Evolutionary conservation across 164 flowering plant species (phyloP).

Genomic region (Cinnamomum micranthum): DNA sequence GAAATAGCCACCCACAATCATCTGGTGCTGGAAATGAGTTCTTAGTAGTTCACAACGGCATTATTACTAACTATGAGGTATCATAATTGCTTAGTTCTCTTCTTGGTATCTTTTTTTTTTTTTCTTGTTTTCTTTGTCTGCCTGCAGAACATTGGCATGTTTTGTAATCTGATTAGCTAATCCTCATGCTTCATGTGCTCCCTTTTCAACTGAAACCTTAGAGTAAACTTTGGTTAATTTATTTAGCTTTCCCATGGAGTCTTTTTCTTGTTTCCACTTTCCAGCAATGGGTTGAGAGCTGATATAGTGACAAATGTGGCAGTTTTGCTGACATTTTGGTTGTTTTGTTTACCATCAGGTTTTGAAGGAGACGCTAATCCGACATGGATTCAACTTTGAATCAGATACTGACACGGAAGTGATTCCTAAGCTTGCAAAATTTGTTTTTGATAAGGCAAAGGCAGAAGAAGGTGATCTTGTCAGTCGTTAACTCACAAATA

Average conservation of each 20-base stretch:
- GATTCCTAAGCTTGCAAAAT: constrained; percentile 97
- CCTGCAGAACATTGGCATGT: neutral
- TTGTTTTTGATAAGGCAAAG: constrained; percentile 82
- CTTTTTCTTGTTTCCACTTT: neutral
- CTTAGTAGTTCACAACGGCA: constrained; percentile 94
- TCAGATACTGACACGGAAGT: constrained; percentile 99
- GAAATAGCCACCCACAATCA: constrained; percentile 92
- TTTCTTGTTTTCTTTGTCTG: neutral
- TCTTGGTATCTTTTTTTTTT: neutral
- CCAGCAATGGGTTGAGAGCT: neutral
- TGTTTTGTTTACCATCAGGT: constrained; percentile 42
- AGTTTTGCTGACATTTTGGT: neutral
- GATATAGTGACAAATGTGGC: neutral
- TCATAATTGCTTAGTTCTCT: neutral
- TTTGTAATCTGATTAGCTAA: neutral
- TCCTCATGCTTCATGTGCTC: neutral
- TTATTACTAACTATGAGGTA: constrained; percentile 92
- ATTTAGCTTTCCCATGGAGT: neutral
- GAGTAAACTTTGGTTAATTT: neutral
- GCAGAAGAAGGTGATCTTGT: constrained; percentile 58
- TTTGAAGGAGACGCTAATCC: constrained; percentile 72
- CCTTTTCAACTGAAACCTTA: neutral
- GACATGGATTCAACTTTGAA: constrained; percentile 91
- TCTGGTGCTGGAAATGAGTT: constrained; percentile 84
- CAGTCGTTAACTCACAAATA: neutral